Evolutionary conservation across 306 rosid genomes (phyloP).

Genomic region (Vicia faba): DNA sequence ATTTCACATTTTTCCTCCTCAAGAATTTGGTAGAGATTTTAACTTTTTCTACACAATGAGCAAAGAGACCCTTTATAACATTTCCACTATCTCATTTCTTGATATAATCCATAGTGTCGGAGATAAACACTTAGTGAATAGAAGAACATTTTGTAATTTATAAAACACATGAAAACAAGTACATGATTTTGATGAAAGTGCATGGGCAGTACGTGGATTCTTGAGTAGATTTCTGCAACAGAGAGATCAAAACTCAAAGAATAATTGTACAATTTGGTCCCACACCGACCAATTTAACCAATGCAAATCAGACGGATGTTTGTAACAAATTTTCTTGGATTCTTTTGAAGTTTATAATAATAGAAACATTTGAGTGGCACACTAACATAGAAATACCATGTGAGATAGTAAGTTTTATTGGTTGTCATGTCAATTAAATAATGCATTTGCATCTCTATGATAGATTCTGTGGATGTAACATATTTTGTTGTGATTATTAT

Average conservation of each 20-base stretch:
- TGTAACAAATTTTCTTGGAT: slow-evolving; percentile 51
- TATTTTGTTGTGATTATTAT: slow-evolving; percentile 36
- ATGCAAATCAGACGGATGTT: slow-evolving; percentile 77
- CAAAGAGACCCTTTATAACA: not conserved
- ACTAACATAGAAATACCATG: slow-evolving; percentile 59
- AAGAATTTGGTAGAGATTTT: too few relatives aligned
- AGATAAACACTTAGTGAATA: not conserved
- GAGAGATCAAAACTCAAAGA: slow-evolving; percentile 39
- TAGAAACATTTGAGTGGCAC: slow-evolving; percentile 40
- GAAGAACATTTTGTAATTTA: slow-evolving; percentile 20
- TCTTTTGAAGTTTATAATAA: slow-evolving; percentile 42
- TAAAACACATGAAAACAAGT: slow-evolving; percentile 22
- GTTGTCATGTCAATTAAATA: slow-evolving; percentile 50
- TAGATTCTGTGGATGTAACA: slow-evolving; percentile 43
- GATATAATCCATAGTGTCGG: not conserved
- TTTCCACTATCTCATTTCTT: not conserved
- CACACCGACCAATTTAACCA: slow-evolving; percentile 88
- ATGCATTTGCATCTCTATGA: slow-evolving; percentile 39
- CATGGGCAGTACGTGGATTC: slow-evolving; percentile 68
- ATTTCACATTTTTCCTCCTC: too few relatives aligned
- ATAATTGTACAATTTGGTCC: slow-evolving; percentile 43
- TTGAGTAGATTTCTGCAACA: slow-evolving; percentile 20
- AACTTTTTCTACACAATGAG: not conserved
- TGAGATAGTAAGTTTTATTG: slow-evolving; percentile 56
- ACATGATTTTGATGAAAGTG: slow-evolving; percentile 54